Conservation (phyloP, 1,139 yeast species). For the Arxiozyma slooffiae region DNA sequence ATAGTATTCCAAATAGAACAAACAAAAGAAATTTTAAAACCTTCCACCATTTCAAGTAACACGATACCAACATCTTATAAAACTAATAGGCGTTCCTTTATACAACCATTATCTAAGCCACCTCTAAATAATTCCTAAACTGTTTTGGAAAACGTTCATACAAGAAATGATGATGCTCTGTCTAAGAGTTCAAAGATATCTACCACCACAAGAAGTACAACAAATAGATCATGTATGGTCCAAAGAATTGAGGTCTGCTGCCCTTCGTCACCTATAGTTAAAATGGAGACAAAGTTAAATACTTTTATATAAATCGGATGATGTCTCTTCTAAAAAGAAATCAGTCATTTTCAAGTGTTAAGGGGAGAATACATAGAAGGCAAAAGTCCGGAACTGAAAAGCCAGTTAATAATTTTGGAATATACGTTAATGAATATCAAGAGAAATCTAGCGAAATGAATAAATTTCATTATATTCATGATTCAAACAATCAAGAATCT, state of each 20-base stretch:
- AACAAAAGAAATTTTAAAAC: neutral
- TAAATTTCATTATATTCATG: neutral
- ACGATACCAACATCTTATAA: neutral
- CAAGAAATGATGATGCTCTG: neutral
- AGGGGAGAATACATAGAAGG: constrained; percentile 15
- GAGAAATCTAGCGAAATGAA: neutral
- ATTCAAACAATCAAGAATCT: neutral
- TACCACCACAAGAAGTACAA: neutral
- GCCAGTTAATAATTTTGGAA: constrained; percentile 28
- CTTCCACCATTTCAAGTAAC: neutral
- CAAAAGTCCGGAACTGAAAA: constrained; percentile 29
- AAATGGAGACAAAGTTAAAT: constrained; percentile 5
- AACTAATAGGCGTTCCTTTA: neutral
- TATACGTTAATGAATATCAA: constrained; percentile 16
- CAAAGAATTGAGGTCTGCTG: constrained; percentile 5
- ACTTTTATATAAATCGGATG: neutral
- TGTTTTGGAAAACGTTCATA: neutral
- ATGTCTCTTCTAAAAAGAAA: neutral
- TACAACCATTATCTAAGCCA: neutral
- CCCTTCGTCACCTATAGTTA: constrained; percentile 12
- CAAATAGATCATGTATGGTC: neutral
- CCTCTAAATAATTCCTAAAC: neutral
- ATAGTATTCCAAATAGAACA: neutral
- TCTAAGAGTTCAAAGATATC: neutral
- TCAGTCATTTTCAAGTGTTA: neutral